Conservation (phyloP, 2,329 filamentous ascomycete species). For the Pezicula radicicola region DNA sequence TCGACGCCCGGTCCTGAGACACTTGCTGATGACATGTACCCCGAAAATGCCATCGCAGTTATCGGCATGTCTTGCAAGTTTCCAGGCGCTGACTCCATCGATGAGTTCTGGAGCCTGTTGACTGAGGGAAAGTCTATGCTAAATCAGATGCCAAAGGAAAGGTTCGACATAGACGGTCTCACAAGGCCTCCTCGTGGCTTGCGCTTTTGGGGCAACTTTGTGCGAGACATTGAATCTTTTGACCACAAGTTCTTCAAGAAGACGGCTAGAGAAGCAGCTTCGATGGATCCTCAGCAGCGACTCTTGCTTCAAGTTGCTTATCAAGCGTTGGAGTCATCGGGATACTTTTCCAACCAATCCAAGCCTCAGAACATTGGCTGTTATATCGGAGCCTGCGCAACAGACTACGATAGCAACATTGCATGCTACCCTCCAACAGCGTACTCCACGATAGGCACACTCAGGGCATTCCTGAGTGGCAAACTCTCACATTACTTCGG, state of each 20-base stretch:
- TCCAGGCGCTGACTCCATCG: constrained; percentile 43
- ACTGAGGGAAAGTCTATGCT: constrained; percentile 28
- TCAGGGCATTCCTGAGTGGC: constrained; percentile 30
- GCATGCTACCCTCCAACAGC: constrained; percentile 27
- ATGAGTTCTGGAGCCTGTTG: constrained; percentile 71
- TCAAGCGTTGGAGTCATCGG: constrained; percentile 3
- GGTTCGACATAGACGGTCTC: neutral
- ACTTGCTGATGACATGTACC: neutral
- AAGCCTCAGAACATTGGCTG: constrained; percentile 19
- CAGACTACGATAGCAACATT: constrained; percentile 28
- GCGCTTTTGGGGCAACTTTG: constrained; percentile 2
- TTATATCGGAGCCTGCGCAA: constrained; percentile 22
- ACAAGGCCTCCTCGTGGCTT: neutral
- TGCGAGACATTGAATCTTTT: constrained; percentile 9
- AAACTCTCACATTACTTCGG: constrained; percentile 32
- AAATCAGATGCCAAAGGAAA: constrained; percentile 14
- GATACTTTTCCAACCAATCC: neutral
- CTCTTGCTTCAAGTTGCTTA: constrained; percentile 2
- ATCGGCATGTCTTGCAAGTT: constrained; percentile 49
- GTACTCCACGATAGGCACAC: constrained; percentile 18
- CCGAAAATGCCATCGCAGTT: constrained; percentile 37
- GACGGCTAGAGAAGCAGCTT: constrained; percentile 11
- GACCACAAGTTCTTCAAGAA: constrained; percentile 12
- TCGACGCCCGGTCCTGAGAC: neutral
- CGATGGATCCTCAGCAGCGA: constrained; percentile 15